These are phyloP conservation scores for Amanita jacksonii DNA, from an alignment of 768 basidiomycete genomes.

Conservation along the genomic window DNA sequence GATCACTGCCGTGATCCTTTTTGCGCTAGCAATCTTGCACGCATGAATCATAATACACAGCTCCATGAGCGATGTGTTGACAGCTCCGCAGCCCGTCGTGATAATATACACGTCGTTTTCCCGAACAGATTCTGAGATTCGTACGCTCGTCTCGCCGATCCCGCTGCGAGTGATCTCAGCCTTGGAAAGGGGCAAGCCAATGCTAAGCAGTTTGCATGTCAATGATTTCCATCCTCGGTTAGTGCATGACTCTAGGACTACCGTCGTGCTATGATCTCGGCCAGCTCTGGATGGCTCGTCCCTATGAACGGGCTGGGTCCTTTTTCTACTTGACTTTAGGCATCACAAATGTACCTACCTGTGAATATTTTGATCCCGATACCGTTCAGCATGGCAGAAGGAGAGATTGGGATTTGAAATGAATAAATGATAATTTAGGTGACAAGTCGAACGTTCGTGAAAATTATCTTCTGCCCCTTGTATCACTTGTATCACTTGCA, in stretches of 20 bases:
- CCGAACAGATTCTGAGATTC: slow-evolving; percentile 90
- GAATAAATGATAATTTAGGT: slow-evolving; percentile 6
- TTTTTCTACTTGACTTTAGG: no score
- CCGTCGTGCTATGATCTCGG: slow-evolving; percentile 90
- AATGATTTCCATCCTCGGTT: slow-evolving; percentile 14
- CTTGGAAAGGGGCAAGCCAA: slow-evolving; percentile 82
- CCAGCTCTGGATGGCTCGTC: slow-evolving; percentile 92
- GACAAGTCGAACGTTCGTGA: not conserved
- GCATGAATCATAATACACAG: slow-evolving; percentile 99
- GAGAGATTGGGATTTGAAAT: slow-evolving; percentile 5
- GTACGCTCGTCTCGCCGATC: slow-evolving; percentile 86
- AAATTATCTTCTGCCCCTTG: not conserved
- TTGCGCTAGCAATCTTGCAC: slow-evolving; percentile 98
- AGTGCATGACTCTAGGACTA: slow-evolving; percentile 26
- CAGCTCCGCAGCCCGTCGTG: slow-evolving; percentile 78
- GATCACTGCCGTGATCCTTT: slow-evolving; percentile 96
- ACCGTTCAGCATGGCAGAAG: slow-evolving; percentile 38
- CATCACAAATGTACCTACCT: no score
- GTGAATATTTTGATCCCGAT: slow-evolving; percentile 51
- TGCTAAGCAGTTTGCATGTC: slow-evolving; percentile 37
- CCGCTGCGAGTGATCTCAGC: slow-evolving; percentile 84
- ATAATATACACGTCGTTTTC: slow-evolving; percentile 99
- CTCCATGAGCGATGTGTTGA: slow-evolving; percentile 96
- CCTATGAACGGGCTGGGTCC: no score
- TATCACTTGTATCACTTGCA: not conserved